Percentiles rank a stretch among this genome's conserved stretches.
phyloP scores from a whole-genome alignment of 331 rosid species.

The Prunus yedoensis region DNA sequence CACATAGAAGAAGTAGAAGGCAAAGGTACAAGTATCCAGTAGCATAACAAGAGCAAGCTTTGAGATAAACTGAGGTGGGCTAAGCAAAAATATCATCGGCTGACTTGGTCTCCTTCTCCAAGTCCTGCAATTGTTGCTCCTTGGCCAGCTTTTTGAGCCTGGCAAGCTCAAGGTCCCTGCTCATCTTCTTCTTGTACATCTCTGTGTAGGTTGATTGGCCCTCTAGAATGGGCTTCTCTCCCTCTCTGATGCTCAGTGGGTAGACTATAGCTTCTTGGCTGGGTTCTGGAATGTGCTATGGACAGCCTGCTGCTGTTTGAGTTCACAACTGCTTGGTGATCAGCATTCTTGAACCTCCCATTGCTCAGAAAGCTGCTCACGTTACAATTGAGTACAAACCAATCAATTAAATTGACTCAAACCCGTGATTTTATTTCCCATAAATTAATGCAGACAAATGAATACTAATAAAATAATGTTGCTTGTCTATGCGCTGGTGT shows the following conservation, averaged over 20 bases:
- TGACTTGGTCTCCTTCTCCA: constrained; percentile 46
- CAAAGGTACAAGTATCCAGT: neutral
- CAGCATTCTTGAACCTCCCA: constrained; percentile 92
- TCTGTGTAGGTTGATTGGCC: constrained; percentile 76
- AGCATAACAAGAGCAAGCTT: neutral
- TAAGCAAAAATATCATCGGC: constrained; percentile 54
- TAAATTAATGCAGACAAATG: neutral
- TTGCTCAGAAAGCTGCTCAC: constrained; percentile 66
- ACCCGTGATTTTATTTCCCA: neutral
- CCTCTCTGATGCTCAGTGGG: constrained; percentile 75
- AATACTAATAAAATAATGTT: neutral
- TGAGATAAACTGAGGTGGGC: too few species aligned
- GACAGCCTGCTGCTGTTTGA: constrained; percentile 69
- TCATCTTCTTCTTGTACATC: constrained; percentile 87
- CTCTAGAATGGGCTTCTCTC: constrained; percentile 60
- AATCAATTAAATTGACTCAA: neutral
- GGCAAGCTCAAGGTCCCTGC: constrained; percentile 67
- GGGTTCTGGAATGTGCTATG: constrained; percentile 97
- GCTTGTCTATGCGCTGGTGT: fast-evolving
- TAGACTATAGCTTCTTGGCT: constrained; percentile 75
- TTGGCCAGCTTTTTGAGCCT: constrained; percentile 70
- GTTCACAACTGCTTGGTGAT: constrained; percentile 96
- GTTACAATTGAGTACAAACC: neutral
- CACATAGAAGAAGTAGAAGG: neutral
- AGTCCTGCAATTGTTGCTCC: constrained; percentile 29